Evolutionary conservation across 768 basidiomycete genomes (phyloP), one percentile per base, ranked within the genome.

Genomic region (Boletus rufocinnamomeus): DNA sequence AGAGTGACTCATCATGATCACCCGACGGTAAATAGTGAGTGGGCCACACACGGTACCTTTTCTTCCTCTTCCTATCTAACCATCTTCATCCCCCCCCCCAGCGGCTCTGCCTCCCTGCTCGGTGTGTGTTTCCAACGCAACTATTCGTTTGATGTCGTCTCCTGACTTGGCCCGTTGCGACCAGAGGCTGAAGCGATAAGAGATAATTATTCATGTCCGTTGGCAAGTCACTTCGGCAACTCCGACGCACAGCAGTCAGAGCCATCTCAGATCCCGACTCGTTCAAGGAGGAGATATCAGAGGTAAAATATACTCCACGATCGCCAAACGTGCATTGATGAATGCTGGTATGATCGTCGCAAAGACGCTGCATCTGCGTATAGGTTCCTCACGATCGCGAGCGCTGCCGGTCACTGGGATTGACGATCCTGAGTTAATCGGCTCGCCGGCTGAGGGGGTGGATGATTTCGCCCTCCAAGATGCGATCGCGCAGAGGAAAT

Each of bases 201-300:
- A 5, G 25, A 30, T 34, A 30, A 27, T 3, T 11, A 8, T 37
- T 14, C 38, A 52, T 23, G 21, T 5, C 3, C 47, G 66, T 66
- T 60, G 50, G 50, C 19, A 52, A 59, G n/a, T 44, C 59, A n/a
- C n/a, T n/a, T n/a, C n/a, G n/a, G n/a, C n/a, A n/a, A 35, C 1
- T 66, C 27, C 56, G 64, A 37, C 65, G 56, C 44, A 47, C 65
- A 9, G 54, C 60, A 34, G 61, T 66, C 65, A 63, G 65, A 40
- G 65, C 61, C 34, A 9, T 66, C 32, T 58, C 65, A 10, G 65
- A 66, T 47, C 65, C 64, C 2, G 49, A 57, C 2, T 46, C 58
- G 16, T 57, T 60, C 53, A 54, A 49, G 45, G 23, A 40, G 3
- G 50, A 13, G 0, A 25, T 52, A 7, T 35, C 61, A 11, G 30